Evolutionary conservation across 2,329 filamentous ascomycete species (phyloP), one percentile per base, ranked within the genome.

Genomic region (Phaeophleospora eucalypticola): DNA sequence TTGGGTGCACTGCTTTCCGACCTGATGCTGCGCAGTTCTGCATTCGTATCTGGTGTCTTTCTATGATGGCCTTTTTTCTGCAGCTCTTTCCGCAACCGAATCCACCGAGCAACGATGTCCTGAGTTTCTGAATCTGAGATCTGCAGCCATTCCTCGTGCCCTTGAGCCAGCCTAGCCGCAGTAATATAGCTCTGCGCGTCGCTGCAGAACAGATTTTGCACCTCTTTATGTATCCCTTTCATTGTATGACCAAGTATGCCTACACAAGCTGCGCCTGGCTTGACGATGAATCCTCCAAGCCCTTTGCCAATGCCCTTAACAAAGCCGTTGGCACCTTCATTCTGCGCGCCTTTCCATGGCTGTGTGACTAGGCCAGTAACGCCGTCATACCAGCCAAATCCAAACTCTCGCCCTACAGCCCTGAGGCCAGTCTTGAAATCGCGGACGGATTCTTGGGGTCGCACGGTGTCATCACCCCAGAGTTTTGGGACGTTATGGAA

Each of bases 401-500:
- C 83, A 49, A 93, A 83, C 62, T 88, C 86, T 67, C 76, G 65
- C n/a, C 56, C 56, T 36, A 89, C 90, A 37, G 89, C 83, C 52
- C 77, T 83, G 19, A 95, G 68, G 0, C 90, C 90, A 52, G 83
- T 87, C 43, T 81, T 77, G 41, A 95, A 71, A 42, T 83, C 85
- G 0, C 86, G 89, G 3, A 95, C 86, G 57, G 87, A 88, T 48
- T 89, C 85, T 1, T 79, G 72, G n/a, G 85, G 84, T 8, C 87
- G 78, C 1, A 95, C 82, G 1, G 83, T 90, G 1, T 87, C 82
- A 59, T 95, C 89, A 34, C 89, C 86, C 62, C 95, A 95, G 1
- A 95, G 72, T 56, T 81, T 84, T 0, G 90, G 89, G 4, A 87
- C 84, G 58, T 95, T 95, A 62, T 91, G 85, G 64, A 95, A 94